Evolutionary conservation across 495 filamentous ascomycete species (phyloP).

Genomic region (Penicillium turbatum): DNA sequence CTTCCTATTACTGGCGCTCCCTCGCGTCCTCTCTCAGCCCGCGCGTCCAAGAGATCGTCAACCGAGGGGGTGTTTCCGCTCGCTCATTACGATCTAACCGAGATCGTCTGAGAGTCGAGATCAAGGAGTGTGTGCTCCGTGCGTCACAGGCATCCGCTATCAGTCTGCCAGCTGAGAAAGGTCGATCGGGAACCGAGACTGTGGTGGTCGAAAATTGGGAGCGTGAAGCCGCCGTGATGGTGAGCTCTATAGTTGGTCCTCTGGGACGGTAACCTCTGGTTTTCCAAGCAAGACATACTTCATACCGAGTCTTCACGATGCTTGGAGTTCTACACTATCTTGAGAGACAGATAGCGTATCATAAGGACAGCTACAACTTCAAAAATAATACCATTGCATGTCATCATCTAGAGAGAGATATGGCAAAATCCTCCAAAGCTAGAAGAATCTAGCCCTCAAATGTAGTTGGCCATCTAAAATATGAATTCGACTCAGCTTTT

Average conservation of each 20-base stretch:
- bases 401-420: too few species aligned
- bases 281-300: background rate
- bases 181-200: slow-evolving; percentile 37
- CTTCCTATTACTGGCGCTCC: slow-evolving; percentile 87
- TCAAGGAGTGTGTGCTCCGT: slow-evolving; percentile 77
- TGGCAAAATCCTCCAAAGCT: too few species aligned
- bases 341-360: background rate
- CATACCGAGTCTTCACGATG: background rate
- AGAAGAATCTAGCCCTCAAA: too few species aligned
- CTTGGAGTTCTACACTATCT: too few species aligned
- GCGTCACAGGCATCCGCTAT: slow-evolving; percentile 61
- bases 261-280: slow-evolving; percentile 36
- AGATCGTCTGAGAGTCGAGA: slow-evolving; percentile 67
- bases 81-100: slow-evolving; percentile 73
- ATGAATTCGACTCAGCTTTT: too few species aligned
- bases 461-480: too few species aligned
- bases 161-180: slow-evolving; percentile 34
- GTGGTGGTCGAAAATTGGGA: slow-evolving; percentile 64
- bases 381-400: too few species aligned
- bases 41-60: slow-evolving; percentile 77
- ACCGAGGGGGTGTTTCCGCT: slow-evolving; percentile 75
- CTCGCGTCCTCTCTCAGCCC: slow-evolving; percentile 72
- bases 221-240: slow-evolving; percentile 93
- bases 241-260: slow-evolving; percentile 62
- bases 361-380: too few species aligned